A percentile compares a stretch with the other conserved stretches of the same genome.
Conservation (phyloP, 768 basidiomycete genomes). For the Candolleomyces eurysporus region DNA sequence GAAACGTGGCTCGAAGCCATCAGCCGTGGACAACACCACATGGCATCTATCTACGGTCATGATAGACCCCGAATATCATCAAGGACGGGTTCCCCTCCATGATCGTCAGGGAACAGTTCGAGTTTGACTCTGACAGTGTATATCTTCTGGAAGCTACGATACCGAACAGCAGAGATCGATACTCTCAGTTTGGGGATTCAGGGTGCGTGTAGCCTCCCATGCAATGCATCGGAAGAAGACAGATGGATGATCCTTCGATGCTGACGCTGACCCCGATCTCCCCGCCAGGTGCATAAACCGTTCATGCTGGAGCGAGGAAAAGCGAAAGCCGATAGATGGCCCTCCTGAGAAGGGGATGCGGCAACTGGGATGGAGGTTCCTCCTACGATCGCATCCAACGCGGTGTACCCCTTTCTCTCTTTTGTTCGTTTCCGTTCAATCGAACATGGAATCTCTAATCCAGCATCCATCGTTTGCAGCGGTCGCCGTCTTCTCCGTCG, state of each 20-base stretch:
- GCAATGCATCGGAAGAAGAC: too few relatives aligned
- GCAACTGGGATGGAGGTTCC: not conserved
- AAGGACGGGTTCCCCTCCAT: slow-evolving; percentile 24
- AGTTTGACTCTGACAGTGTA: slow-evolving; percentile 17
- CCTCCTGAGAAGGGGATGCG: too few relatives aligned
- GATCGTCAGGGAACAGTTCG: slow-evolving; percentile 25
- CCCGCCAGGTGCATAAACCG: not conserved
- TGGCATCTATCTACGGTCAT: slow-evolving; percentile 12
- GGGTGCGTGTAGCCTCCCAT: slow-evolving; percentile 19
- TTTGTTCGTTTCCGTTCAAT: not conserved
- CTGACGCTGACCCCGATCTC: too few relatives aligned
- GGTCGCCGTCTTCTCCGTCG: too few relatives aligned
- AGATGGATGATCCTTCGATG: too few relatives aligned
- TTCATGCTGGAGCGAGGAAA: not conserved
- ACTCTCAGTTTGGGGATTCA: slow-evolving; percentile 28
- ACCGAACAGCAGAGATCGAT: slow-evolving; percentile 23
- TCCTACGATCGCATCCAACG: not conserved
- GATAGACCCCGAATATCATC: slow-evolving; percentile 27
- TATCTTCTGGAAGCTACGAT: slow-evolving; percentile 28
- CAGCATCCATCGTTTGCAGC: too few relatives aligned
- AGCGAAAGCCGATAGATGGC: too few relatives aligned
- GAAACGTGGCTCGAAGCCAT: not conserved
- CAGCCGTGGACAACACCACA: not conserved
- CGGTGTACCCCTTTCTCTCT: not conserved
- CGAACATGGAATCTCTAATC: too few relatives aligned